These are phyloP conservation scores for Dissophora globulifera DNA, from an alignment of 192 early-diverging fungal genomes.

Conservation along the genomic window DNA sequence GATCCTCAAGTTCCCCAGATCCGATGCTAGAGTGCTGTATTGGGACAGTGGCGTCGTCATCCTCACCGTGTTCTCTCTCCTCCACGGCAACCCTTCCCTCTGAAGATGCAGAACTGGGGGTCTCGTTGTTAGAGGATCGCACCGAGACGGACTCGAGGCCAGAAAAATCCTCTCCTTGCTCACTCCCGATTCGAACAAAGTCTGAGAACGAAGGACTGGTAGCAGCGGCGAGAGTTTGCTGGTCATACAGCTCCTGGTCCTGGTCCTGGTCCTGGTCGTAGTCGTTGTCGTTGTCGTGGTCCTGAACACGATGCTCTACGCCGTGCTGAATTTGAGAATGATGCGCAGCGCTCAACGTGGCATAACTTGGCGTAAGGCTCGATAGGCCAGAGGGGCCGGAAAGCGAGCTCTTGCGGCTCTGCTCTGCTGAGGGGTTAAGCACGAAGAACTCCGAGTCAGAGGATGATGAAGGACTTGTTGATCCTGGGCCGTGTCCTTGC, in stretches of 20 bases:
- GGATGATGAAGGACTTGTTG: slow-evolving; percentile 9
- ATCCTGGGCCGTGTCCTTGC: neutral
- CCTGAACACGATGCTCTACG: no score
- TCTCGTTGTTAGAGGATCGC: neutral
- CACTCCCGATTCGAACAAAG: slow-evolving; percentile 32
- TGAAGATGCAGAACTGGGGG: slow-evolving; percentile 6
- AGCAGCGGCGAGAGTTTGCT: neutral
- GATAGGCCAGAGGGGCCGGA: slow-evolving; percentile 14
- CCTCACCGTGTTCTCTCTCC: no score
- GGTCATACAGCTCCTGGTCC: neutral
- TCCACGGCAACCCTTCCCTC: neutral
- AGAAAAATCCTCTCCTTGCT: slow-evolving; percentile 29
- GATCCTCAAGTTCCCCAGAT: neutral
- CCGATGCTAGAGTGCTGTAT: no score
- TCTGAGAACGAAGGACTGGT: slow-evolving; percentile 40
- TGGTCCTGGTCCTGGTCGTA: neutral
- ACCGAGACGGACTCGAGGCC: slow-evolving; percentile 4
- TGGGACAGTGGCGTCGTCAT: neutral
- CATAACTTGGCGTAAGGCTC: slow-evolving; percentile 3
- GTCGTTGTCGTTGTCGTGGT: no score
- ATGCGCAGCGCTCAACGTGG: neutral
- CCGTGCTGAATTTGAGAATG: no score
- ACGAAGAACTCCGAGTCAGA: slow-evolving; percentile 45
- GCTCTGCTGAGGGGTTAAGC: slow-evolving; percentile 37
- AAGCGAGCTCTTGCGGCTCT: slow-evolving; percentile 40